phyloP scores from a whole-genome alignment of 1,139 yeast genomes.

The Hemisphaericaspora subhashii region DNA sequence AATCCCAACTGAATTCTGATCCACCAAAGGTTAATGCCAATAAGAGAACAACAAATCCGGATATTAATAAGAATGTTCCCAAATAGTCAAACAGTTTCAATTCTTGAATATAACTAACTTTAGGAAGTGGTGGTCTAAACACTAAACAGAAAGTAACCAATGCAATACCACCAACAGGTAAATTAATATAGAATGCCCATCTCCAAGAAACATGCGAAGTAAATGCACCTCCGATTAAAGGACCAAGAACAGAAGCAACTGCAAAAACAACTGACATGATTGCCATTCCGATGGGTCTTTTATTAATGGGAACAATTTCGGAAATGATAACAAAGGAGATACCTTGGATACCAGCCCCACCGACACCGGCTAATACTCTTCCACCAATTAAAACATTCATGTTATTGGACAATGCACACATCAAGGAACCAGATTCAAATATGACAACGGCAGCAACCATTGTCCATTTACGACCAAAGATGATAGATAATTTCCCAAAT shows the following conservation, averaged over 20 bases:
- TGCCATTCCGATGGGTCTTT: slow-evolving; percentile 34
- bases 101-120: slow-evolving; percentile 25
- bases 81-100: slow-evolving; percentile 46
- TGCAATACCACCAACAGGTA: slow-evolving; percentile 41
- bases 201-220: slow-evolving; percentile 54
- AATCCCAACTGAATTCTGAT: slow-evolving; percentile 49
- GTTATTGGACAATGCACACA: slow-evolving; percentile 36
- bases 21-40: slow-evolving; percentile 47
- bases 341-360: slow-evolving; percentile 34
- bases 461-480: slow-evolving; percentile 46
- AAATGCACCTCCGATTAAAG: slow-evolving; percentile 56
- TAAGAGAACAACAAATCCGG: slow-evolving; percentile 43
- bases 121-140: slow-evolving; percentile 36
- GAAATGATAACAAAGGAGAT: slow-evolving; percentile 28
- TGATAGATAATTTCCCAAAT: slow-evolving; percentile 45
- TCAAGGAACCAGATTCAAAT: slow-evolving; percentile 39
- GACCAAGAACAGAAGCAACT: slow-evolving; percentile 56
- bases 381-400: slow-evolving; percentile 43
- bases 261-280: slow-evolving; percentile 39
- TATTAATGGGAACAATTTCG: slow-evolving; percentile 31
- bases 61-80: slow-evolving; percentile 48
- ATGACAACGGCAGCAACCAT: slow-evolving; percentile 34
- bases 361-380: slow-evolving; percentile 35
- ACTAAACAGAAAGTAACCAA: slow-evolving; percentile 23
- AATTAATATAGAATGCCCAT: slow-evolving; percentile 70